phyloP scores from a whole-genome alignment of 495 filamentous ascomycete species.

The Daldinia concentrica region DNA sequence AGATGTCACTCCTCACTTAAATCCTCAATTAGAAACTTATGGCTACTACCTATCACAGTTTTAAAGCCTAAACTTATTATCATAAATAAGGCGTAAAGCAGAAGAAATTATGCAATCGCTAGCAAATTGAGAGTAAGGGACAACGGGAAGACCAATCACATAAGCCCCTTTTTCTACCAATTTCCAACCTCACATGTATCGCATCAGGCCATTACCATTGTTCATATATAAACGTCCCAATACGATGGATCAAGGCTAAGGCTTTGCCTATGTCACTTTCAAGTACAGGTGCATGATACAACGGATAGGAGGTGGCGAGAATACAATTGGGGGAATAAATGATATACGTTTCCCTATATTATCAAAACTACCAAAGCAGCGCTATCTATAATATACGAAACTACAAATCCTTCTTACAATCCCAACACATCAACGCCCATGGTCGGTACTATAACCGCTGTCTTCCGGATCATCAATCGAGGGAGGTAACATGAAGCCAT shows the following conservation, averaged over 20 bases:
- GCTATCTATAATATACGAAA: background rate
- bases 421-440: background rate
- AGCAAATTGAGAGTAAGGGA: background rate
- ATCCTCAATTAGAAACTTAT: too few relatives aligned
- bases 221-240: too few relatives aligned
- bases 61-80: too few relatives aligned
- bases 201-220: too few relatives aligned
- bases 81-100: background rate
- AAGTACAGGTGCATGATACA: too few relatives aligned
- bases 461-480: conserved; percentile 6
- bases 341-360: background rate
- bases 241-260: too few relatives aligned
- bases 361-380: background rate
- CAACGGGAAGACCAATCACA: background rate
- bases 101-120: background rate
- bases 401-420: background rate
- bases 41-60: too few relatives aligned
- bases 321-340: background rate
- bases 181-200: too few relatives aligned
- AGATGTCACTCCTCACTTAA: too few relatives aligned
- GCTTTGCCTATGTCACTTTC: too few relatives aligned
- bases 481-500: conserved; percentile 19
- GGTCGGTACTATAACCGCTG: conserved; percentile 11
- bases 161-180: background rate
- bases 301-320: too few relatives aligned